Evolutionary conservation across 2,329 filamentous ascomycete genomes (phyloP).

Genomic region (Pseudopyrenochaeta lycopersici): DNA sequence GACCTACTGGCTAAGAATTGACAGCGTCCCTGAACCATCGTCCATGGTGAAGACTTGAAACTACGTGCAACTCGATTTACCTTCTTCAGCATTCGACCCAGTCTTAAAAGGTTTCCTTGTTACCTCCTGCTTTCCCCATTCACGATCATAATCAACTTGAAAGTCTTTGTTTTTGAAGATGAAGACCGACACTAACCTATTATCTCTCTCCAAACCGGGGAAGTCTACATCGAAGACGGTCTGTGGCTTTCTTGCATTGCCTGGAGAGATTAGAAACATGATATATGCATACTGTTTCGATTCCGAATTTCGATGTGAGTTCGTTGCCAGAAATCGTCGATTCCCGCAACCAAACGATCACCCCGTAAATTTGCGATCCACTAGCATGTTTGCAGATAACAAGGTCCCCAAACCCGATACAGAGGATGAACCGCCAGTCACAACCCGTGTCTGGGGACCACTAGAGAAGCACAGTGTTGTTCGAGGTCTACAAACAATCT

Average conservation of each 20-base stretch:
- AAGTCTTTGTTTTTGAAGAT: conserved; percentile 8
- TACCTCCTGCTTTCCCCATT: no score
- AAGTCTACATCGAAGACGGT: conserved; percentile 18
- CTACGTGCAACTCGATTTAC: no score
- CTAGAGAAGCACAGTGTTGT: conserved; percentile 28
- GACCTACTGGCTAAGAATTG: no score
- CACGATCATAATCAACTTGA: no score
- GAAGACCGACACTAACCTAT: conserved; percentile 17
- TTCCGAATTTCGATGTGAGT: conserved; percentile 35
- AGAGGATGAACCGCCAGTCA: background rate
- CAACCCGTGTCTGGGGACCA: conserved; percentile 25
- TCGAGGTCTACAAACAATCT: conserved; percentile 33
- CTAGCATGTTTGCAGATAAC: no score
- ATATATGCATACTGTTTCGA: conserved; percentile 56
- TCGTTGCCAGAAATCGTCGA: conserved; percentile 18
- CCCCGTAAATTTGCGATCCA: no score
- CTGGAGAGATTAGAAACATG: conserved; percentile 59
- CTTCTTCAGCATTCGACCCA: no score
- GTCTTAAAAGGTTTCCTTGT: no score
- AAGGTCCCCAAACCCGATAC: background rate
- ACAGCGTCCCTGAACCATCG: no score
- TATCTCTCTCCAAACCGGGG: conserved; percentile 16
- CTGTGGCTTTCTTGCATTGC: conserved; percentile 50
- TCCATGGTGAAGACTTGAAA: no score
- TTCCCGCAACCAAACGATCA: no score